Percentiles rank a stretch among this genome's conserved stretches.
Evolutionary conservation across 2,329 filamentous ascomycete species (phyloP).

Genomic region (Colletotrichum sp.): DNA sequence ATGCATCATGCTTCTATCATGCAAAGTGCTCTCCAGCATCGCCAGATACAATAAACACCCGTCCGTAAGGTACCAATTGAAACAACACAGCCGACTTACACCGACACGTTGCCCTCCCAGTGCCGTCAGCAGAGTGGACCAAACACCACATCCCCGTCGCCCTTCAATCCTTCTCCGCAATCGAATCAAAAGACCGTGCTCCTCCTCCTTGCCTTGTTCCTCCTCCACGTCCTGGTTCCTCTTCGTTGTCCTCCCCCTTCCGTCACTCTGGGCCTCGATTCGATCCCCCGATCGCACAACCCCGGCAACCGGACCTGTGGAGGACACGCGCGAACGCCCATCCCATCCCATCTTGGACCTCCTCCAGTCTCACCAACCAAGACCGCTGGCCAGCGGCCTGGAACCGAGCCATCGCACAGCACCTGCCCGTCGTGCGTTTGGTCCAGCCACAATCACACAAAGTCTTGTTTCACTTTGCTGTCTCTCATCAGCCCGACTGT

Average conservation of each 20-base stretch:
- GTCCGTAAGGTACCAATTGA: not conserved
- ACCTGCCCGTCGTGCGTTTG: not conserved
- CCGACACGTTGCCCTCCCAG: not conserved
- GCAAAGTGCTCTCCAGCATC: not conserved
- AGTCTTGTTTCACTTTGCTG: constrained; percentile 6
- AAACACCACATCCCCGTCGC: not conserved
- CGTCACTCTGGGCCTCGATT: not conserved
- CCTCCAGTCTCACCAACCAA: not conserved
- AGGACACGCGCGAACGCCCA: not conserved
- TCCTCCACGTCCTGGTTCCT: not conserved
- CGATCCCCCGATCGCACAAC: constrained; percentile 14
- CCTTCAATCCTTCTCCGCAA: constrained; percentile 6
- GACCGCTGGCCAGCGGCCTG: constrained; percentile 4
- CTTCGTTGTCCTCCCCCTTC: not conserved
- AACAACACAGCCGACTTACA: not conserved
- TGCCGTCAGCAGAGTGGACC: not conserved
- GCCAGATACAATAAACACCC: not conserved
- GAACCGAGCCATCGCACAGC: not conserved
- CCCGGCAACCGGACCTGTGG: constrained; percentile 16
- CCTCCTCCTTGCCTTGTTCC: not conserved
- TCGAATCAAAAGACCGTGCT: constrained; percentile 13
- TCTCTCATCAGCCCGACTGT: not conserved
- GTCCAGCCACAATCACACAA: constrained; percentile 9
- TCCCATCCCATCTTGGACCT: not conserved
- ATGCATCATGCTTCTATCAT: not conserved